Base-by-base conservation (phyloP, 1,284 basidiomycete species). In the Ceratobasidium sp. region DNA sequence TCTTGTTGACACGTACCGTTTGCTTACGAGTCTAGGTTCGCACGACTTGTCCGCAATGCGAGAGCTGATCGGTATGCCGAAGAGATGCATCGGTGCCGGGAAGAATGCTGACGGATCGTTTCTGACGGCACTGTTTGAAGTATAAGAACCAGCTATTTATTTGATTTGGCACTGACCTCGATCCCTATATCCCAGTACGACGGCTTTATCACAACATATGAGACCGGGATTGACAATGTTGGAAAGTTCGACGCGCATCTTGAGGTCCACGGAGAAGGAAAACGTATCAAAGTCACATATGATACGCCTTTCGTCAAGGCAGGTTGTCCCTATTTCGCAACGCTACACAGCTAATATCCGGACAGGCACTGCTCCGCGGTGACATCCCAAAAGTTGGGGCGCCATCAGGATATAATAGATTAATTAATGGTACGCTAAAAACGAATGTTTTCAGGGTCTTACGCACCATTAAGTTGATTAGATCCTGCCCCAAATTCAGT, bases 161-260 rank as follows among this genome's bases (percentile, higher is more conserved):
- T 20, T 13, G 73, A 40, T 44, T 20, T n/a, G 23, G n/a, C 10
- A 7, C 57, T 57, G n/a, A 59, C 76, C 9, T 50, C 48, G 40
- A 20, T 28, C n/a, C 4, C 15, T 79, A 38, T 74, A 79, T 57
- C 57, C 28, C 78, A 80, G 61, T 80, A 81, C n/a, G 80, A 62
- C 20, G 80, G 74, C 2, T 80, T 79, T 62, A 59, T 77, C 61
- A 71, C 81, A 48, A 80, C 75, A 33, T 79, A 80, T 50, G 79
- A 85, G 82, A 84, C 83, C 73, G 84, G 81, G 0, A 84, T 86
- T 33, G 85, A 86, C 79, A 65, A 84, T 12, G 85, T 87, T 0
- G 83, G 83, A 15, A 78, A 84, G 1, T 87, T 87, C 78, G 86
- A 87, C 73, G 84, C 85, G 1, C 84, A 84, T 74, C 83, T 87